Evolutionary conservation across 192 early-diverging fungal genomes (phyloP).

Genomic region (Coemansia sp.): DNA sequence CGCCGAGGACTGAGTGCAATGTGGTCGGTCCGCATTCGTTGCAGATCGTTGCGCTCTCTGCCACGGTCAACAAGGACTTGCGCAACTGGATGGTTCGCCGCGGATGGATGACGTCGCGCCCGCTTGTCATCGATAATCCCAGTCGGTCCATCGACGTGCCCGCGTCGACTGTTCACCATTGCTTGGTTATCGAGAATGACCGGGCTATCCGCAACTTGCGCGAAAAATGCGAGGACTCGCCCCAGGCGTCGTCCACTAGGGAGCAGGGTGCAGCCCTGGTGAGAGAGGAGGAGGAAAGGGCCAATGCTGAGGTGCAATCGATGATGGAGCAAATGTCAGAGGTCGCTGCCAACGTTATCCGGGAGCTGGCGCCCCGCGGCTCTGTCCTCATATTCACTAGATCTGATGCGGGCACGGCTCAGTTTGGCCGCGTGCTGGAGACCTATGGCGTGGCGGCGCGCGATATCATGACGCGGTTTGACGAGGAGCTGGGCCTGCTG

Average conservation of each 20-base stretch:
- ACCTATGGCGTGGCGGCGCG: constrained; percentile 19
- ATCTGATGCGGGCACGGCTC: constrained; percentile 21
- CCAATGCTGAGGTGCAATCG: background rate
- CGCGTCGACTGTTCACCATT: constrained; percentile 19
- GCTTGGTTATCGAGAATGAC: constrained; percentile 38
- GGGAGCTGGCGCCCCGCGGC: constrained; percentile 7
- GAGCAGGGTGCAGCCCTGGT: background rate
- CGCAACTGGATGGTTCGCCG: constrained; percentile 23
- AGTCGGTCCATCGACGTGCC: background rate
- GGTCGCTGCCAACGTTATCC: constrained; percentile 33
- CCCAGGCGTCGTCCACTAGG: background rate
- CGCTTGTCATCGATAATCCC: background rate
- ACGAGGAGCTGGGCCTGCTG: background rate
- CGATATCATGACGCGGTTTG: constrained; percentile 29
- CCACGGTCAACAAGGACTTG: constrained; percentile 24
- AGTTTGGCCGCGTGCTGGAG: constrained; percentile 22
- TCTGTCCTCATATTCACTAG: constrained; percentile 28
- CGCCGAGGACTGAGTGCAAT: background rate
- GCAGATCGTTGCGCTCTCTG: constrained; percentile 28
- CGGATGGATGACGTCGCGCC: constrained; percentile 19
- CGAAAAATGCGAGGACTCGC: background rate
- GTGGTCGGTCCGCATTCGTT: constrained; percentile 16
- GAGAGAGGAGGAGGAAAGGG: background rate
- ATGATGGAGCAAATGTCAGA: constrained; percentile 35
- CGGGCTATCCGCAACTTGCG: constrained; percentile 32